Evolutionary conservation across 768 basidiomycete species (phyloP), one percentile per base, ranked within the genome.

Genomic region (Pisolithus marmoratus): DNA sequence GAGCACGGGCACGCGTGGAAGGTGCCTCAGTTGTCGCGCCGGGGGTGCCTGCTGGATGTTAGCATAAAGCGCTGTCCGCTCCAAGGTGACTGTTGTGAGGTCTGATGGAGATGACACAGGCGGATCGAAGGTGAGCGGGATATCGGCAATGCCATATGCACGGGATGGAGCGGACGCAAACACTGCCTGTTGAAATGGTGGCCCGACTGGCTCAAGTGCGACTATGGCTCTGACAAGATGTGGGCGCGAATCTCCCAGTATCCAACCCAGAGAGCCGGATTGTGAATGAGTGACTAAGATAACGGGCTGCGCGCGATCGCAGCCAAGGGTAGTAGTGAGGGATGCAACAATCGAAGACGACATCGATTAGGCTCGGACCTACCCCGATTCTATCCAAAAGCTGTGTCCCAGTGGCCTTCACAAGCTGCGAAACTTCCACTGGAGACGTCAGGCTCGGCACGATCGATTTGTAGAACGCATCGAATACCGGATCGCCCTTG

Each of bases 241-340:
- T 2, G 79, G 78, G 23, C 76, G 66, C 4, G 71, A 63, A 48
- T 80, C 79, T 9, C 68, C 79, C 14, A 80, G 59, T 22, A 72
- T 60, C 79, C 79, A 81, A 22, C 76, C 78, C 42, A 74, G 67
- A 43, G 63, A 69, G 2, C 77, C 79, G 29, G 76, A 69, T 54
- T 79, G 78, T 2, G 79, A 80, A 57, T 81, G 79, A 1, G 77
- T 76, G 24, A 80, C 54, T n/a, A 80, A 54, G 23, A 78, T 63
- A 3, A 63, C 73, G 19, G 76, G 75, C 77, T 79, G n/a, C 43
- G 45, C 2, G n/a, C n/a, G n/a, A 14, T 23, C 31, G 22, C 8
- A 37, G 15, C 46, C 43, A 40, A 14, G 12, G 12, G 12, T 15
- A 15, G 14, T 34, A 34, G 34, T 34, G 14, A 34, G 34, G 12